Evolutionary conservation across 2,329 filamentous ascomycete species (phyloP), one percentile per base, ranked within the genome.

Genomic region (Chaetomiaceae sp.): DNA sequence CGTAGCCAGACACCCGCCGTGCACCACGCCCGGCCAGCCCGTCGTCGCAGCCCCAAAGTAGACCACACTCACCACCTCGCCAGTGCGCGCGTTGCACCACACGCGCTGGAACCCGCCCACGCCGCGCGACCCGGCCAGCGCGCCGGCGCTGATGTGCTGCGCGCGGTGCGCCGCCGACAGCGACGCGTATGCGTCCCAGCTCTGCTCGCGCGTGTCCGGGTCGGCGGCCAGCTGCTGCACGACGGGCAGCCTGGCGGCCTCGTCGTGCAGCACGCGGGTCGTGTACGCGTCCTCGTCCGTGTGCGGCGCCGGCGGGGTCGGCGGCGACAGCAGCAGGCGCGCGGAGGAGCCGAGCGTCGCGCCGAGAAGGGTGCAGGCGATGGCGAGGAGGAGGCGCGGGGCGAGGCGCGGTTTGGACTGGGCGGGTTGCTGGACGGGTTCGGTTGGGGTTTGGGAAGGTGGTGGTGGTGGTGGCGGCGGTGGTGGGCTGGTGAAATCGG

Each of bases 11-110:
- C 75, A 71, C 12, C 86, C 86, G 45, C 86, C 86, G 66, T 91
- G 86, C 42, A 81, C 79, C 33, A 86, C 71, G 11, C 76, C 75
- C 1, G 85, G 85, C 83, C 84, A 90, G 4, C 86, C 85, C 38
- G 74, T 70, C 17, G 84, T 60, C 1, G 71, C 76, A n/a, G 70
- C 63, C 6, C 86, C 86, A 44, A 89, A 73, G 69, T 74, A 85
- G 4, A 89, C 68, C n/a, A 89, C 71, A 40, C 73, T 76, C 10
- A 83, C 67, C 27, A 80, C 62, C 56, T 79, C 76, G 54, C 78
- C 73, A 6, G 79, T 77, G 24, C 63, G 62, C 3, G 67, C 58
- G 60, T 86, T 79, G 70, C 74, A 79, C 60, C 86, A 89, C 2
- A 84, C 65, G 56, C 76, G 73, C 69, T 87, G 76, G 56, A 68